phyloP scores from a whole-genome alignment of 1,284 basidiomycete species.

The Sanguinoderma infundibulare region DNA sequence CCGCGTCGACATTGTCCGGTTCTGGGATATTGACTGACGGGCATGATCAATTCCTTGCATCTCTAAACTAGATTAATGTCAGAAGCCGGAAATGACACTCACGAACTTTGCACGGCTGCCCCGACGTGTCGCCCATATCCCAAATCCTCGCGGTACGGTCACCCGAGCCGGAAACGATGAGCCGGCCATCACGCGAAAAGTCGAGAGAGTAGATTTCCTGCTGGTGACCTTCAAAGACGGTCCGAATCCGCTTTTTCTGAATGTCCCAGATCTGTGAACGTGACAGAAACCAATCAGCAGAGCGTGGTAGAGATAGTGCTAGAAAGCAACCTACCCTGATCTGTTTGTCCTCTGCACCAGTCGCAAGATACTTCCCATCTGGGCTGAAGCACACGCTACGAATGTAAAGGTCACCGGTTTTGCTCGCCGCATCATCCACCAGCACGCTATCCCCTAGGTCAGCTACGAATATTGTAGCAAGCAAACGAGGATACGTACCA shows the following conservation, averaged over 20 bases:
- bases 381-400: conserved; percentile 73
- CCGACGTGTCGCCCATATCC: conserved; percentile 68
- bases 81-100: conserved; percentile 6
- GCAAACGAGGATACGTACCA: conserved; percentile 52
- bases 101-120: conserved; percentile 46
- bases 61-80: not conserved
- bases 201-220: conserved; percentile 91
- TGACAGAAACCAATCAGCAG: not conserved
- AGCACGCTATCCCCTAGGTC: conserved; percentile 46
- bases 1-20: conserved; percentile 57
- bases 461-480: not conserved
- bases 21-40: conserved; percentile 42
- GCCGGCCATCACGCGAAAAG: conserved; percentile 77
- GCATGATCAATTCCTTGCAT: not conserved
- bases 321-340: conserved; percentile 52
- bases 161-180: conserved; percentile 83
- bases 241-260: conserved; percentile 66
- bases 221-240: conserved; percentile 80
- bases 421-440: conserved; percentile 58
- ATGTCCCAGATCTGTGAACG: conserved; percentile 82
- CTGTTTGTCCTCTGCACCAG: conserved; percentile 72
- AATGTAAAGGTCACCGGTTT: conserved; percentile 67
- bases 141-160: conserved; percentile 86
- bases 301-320: not conserved
- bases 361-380: conserved; percentile 70